Conservation (phyloP, 805 yeast genomes). For the Yarrowia alimentaria region DNA sequence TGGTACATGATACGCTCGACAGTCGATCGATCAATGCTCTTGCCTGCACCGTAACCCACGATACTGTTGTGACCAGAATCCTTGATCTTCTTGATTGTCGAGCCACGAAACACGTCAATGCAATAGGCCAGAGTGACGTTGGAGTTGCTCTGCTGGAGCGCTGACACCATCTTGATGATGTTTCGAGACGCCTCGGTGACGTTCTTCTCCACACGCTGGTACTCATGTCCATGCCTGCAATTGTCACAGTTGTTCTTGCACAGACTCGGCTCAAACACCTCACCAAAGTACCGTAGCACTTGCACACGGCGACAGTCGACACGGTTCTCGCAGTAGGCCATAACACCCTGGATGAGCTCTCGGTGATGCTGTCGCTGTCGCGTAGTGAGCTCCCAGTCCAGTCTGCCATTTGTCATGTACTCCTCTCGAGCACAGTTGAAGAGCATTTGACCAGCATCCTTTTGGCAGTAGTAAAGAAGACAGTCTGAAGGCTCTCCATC, state of each 20-base stretch:
- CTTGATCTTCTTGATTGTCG: slow-evolving; percentile 58
- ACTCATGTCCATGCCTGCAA: slow-evolving; percentile 50
- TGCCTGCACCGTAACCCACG: slow-evolving; percentile 71
- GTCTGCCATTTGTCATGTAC: slow-evolving; percentile 9
- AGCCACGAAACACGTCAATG: slow-evolving; percentile 80
- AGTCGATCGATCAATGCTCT: slow-evolving; percentile 58
- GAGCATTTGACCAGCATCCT: slow-evolving; percentile 75
- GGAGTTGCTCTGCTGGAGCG: slow-evolving; percentile 46
- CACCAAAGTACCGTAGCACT: slow-evolving; percentile 88
- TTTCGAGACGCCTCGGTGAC: slow-evolving; percentile 62
- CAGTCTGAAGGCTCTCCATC: slow-evolving; percentile 85
- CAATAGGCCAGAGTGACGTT: slow-evolving; percentile 76
- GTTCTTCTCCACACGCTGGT: slow-evolving; percentile 45
- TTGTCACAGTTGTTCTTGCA: slow-evolving; percentile 84
- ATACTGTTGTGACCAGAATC: slow-evolving; percentile 59
- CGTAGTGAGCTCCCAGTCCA: slow-evolving; percentile 44
- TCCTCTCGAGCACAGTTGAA: slow-evolving; percentile 78
- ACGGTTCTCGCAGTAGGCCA: slow-evolving; percentile 85
- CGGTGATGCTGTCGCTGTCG: slow-evolving; percentile 72
- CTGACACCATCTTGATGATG: slow-evolving; percentile 58
- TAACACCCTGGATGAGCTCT: slow-evolving; percentile 73
- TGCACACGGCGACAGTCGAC: slow-evolving; percentile 89
- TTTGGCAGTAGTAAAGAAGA: slow-evolving; percentile 73
- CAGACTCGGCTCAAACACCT: slow-evolving; percentile 60
- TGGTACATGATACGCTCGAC: slow-evolving; percentile 82